Evolutionary conservation across 805 yeast genomes (phyloP).

Genomic region (Yarrowia hollandica): DNA sequence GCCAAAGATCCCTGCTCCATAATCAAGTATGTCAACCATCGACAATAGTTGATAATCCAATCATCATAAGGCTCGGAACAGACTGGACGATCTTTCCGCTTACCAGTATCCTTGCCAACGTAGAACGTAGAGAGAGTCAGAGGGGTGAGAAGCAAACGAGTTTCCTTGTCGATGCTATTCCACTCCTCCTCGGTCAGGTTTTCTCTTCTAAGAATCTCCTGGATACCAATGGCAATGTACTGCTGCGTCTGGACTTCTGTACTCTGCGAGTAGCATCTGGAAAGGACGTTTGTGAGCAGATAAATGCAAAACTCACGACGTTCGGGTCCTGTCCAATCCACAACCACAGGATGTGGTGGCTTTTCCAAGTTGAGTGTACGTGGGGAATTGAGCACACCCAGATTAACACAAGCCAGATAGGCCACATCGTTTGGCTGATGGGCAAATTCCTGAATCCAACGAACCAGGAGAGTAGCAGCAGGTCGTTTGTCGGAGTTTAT

Average conservation of each 20-base stretch:
- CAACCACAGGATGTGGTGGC: slow-evolving; percentile 17
- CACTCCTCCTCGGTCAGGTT: neutral
- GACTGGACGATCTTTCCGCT: neutral
- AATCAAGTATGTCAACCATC: slow-evolving; percentile 57
- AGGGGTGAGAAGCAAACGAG: neutral
- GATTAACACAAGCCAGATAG: slow-evolving; percentile 2
- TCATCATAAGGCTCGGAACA: slow-evolving; percentile 44
- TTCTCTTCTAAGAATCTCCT: slow-evolving; percentile 50
- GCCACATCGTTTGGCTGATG: slow-evolving; percentile 4
- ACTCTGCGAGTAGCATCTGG: slow-evolving; percentile 86
- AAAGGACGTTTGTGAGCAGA: slow-evolving; percentile 67
- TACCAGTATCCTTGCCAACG: neutral
- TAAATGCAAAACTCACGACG: slow-evolving; percentile 52
- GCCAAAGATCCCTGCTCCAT: slow-evolving; percentile 38
- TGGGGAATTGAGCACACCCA: neutral
- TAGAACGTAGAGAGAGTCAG: slow-evolving; percentile 47
- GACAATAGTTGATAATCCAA: slow-evolving; percentile 73
- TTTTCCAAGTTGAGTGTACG: neutral
- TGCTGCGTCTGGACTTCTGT: slow-evolving; percentile 82
- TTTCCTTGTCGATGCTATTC: neutral
- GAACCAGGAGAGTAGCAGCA: neutral
- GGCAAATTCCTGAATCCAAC: slow-evolving; percentile 12
- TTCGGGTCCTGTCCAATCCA: slow-evolving; percentile 15
- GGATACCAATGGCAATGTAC: slow-evolving; percentile 84
- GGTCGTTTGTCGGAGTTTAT: neutral